These are phyloP conservation scores for Pouteria glomerata DNA, from an alignment of 148 eudicot genomes.

Conservation along the genomic window DNA sequence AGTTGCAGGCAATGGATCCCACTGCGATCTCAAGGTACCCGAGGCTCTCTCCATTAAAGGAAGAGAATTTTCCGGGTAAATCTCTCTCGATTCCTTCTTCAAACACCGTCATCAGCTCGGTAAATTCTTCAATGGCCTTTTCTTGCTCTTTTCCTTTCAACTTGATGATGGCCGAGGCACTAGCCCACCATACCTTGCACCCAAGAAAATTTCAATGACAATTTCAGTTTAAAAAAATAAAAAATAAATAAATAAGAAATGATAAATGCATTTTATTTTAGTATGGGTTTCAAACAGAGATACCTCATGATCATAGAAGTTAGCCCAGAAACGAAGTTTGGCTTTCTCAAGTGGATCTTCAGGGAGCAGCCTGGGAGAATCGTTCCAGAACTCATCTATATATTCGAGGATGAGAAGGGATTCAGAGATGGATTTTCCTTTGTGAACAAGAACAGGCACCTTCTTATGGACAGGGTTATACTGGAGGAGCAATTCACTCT, in stretches of 20 bases:
- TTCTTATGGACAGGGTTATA: constrained; percentile 4
- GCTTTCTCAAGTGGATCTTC: constrained; percentile 4
- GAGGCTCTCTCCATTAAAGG: background rate
- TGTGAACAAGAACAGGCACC: constrained; percentile 4
- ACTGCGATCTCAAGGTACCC: constrained; percentile 2
- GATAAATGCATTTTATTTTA: no score
- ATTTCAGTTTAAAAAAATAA: no score
- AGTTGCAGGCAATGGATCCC: constrained; percentile 4
- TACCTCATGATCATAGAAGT: constrained; percentile 8
- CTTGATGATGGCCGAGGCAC: background rate
- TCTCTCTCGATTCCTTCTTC: background rate
- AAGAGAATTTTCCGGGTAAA: background rate
- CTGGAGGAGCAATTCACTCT: constrained; percentile 4
- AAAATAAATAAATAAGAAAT: no score
- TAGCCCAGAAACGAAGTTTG: constrained; percentile 6
- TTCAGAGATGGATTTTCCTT: background rate
- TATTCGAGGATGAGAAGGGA: constrained; percentile 2
- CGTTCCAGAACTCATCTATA: constrained; percentile 1
- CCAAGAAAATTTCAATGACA: no score
- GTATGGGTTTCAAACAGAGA: no score
- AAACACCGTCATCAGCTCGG: background rate
- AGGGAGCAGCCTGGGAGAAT: constrained; percentile 1
- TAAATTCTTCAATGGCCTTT: background rate
- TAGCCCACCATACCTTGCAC: background rate
- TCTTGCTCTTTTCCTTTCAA: background rate